phyloP scores from a whole-genome alignment of 768 basidiomycete species.

The Pilatotrama ljubarskyi region DNA sequence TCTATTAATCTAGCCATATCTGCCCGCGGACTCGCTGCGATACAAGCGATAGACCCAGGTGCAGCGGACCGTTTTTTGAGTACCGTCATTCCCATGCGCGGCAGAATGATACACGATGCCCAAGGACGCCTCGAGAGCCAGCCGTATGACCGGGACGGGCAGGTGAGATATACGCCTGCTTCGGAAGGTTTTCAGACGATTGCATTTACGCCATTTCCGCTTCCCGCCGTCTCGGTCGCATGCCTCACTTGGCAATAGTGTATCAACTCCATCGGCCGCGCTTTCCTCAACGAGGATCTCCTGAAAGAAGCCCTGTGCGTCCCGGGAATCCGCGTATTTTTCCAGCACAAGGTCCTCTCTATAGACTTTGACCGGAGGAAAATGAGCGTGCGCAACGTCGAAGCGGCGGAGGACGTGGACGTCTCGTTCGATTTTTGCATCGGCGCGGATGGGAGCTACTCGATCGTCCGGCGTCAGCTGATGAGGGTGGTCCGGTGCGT shows the following conservation, averaged over 20 bases:
- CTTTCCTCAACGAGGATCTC: slow-evolving; percentile 83
- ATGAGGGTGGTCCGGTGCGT: slow-evolving; percentile 90
- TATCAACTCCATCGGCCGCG: slow-evolving; percentile 92
- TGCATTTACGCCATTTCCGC: slow-evolving; percentile 14
- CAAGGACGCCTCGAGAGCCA: slow-evolving; percentile 79
- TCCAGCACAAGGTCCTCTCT: slow-evolving; percentile 77
- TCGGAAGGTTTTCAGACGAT: slow-evolving; percentile 3
- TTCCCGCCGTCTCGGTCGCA: slow-evolving; percentile 5
- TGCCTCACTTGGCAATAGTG: slow-evolving; percentile 48
- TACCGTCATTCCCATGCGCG: slow-evolving; percentile 89
- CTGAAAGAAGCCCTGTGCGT: slow-evolving; percentile 69
- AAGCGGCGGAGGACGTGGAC: slow-evolving; percentile 43
- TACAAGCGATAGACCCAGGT: slow-evolving; percentile 75
- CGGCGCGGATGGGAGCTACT: slow-evolving; percentile 94
- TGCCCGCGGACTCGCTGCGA: slow-evolving; percentile 86
- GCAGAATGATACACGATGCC: slow-evolving; percentile 89
- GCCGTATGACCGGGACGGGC: slow-evolving; percentile 83
- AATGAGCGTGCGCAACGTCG: slow-evolving; percentile 52
- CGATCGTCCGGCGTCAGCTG: slow-evolving; percentile 87
- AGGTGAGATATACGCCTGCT: slow-evolving; percentile 51
- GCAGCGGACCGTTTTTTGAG: slow-evolving; percentile 70
- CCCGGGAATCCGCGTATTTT: slow-evolving; percentile 67
- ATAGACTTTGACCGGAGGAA: slow-evolving; percentile 72
- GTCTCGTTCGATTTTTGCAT: slow-evolving; percentile 77
- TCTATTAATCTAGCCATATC: slow-evolving; percentile 98